Evolutionary conservation across 2,329 filamentous ascomycete species (phyloP).

Genomic region (Ceratocystis cubensis): DNA sequence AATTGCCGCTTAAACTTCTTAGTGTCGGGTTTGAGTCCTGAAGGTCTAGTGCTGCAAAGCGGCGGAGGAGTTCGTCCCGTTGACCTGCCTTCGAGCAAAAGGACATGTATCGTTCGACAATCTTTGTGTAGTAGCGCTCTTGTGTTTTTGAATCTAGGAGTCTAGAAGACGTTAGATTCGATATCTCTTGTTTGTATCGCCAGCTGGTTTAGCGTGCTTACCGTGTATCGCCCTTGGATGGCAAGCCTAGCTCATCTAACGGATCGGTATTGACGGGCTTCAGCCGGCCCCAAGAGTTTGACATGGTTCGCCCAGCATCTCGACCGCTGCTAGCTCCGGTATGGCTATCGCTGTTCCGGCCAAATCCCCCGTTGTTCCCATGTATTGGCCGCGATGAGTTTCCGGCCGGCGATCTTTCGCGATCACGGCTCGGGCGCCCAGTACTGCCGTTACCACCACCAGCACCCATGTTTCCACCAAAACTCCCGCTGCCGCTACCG

Average conservation of each 20-base stretch:
- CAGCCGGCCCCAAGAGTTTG: slow-evolving; percentile 55
- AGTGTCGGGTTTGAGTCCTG: slow-evolving; percentile 11
- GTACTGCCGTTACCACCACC: not conserved
- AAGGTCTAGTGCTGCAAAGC: slow-evolving; percentile 52
- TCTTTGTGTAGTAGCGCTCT: slow-evolving; percentile 74
- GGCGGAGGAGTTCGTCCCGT: slow-evolving; percentile 58
- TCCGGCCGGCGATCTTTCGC: slow-evolving; percentile 13
- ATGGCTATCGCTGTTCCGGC: not conserved
- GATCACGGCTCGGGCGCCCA: slow-evolving; percentile 10
- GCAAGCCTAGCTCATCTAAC: slow-evolving; percentile 68
- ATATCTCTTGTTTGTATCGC: not conserved
- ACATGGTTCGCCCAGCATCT: slow-evolving; percentile 28
- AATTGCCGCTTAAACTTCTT: not conserved
- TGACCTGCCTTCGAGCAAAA: slow-evolving; percentile 68
- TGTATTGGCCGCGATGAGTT: slow-evolving; percentile 5
- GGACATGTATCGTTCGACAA: slow-evolving; percentile 76
- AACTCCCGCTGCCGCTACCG: not conserved
- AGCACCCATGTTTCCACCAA: not conserved
- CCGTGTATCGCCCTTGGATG: slow-evolving; percentile 84
- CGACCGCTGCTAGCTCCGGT: not conserved
- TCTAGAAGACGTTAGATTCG: slow-evolving; percentile 30
- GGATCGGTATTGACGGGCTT: slow-evolving; percentile 64
- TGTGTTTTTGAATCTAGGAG: slow-evolving; percentile 65
- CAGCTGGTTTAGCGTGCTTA: slow-evolving; percentile 29
- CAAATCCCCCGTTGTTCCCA: not conserved